Base-by-base conservation (phyloP, 2,329 filamentous ascomycete species). In the Ampelomyces quisqualis region DNA sequence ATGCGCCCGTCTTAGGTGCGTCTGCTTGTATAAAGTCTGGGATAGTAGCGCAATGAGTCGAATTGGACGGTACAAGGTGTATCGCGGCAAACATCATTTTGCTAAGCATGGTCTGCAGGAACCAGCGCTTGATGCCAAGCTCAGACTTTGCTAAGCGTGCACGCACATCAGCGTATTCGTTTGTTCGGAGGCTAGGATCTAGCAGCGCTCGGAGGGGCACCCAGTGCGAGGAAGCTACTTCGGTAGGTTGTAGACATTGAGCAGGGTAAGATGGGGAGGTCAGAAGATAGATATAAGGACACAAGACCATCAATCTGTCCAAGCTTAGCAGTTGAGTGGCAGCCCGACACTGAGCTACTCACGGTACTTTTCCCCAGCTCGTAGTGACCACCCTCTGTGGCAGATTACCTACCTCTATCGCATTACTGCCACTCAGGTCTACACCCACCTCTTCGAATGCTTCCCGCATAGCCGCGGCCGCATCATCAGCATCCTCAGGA, bases 211-310 rank as follows among this genome's bases (percentile, higher is more conserved):
- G 73, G 2, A 86, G 63, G 9, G 84, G 78, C 3, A 87, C 81
- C 84, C 83, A 87, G 61, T 86, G 83, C 2, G 79, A 78, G 2
- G 81, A 81, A 17, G 80, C 82, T 14, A 86, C 81, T 67, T 87
- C 84, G 21, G 78, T 78, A 4, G 82, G 82, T 55, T 86, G 82
- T n/a, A 86, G 71, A 31, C 73, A 74, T 26, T 86, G 71, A 1
- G 76, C 65, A 4, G 82, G 80, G 4, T 78, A 70, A 17, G 74
- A 70, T 19, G 77, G 76, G 13, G 73, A 73, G 2, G 79, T 84
- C 40, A 81, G 68, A 17, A 87, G 69, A 62, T 84, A 86, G 29
- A 86, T 73, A 61, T 82, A 85, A 0, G 84, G 83, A 55, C 82
- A 86, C 6, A 86, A 72, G 3, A 86, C 81, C 80, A 86, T 84